Percentiles rank a stretch among this genome's conserved stretches.
These are phyloP conservation scores for Rubroboletus pulcherrimus DNA, from an alignment of 768 basidiomycete genomes.

Conservation along the genomic window DNA sequence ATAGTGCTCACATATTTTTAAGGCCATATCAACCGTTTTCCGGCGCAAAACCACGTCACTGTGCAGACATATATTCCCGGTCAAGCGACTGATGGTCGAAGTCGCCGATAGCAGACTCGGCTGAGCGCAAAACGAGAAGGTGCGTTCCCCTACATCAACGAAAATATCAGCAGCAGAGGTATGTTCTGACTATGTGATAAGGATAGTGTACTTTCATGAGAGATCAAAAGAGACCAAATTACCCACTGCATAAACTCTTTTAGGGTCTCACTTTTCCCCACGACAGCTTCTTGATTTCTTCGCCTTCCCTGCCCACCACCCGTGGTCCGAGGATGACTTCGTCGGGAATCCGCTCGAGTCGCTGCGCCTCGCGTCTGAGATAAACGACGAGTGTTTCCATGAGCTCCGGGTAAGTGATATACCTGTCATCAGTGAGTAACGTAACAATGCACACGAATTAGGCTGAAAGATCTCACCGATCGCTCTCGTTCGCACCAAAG, in stretches of 20 bases:
- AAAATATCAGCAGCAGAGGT: neutral
- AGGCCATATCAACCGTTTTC: neutral
- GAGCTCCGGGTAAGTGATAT: slow-evolving; percentile 69
- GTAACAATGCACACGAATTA: neutral
- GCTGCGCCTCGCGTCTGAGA: slow-evolving; percentile 63
- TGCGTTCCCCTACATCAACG: neutral
- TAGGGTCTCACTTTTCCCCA: slow-evolving; percentile 28
- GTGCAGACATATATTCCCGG: neutral
- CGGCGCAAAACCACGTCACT: neutral
- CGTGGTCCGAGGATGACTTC: slow-evolving; percentile 33
- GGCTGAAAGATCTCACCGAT: slow-evolving; percentile 20
- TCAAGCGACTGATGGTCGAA: neutral
- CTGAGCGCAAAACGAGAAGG: neutral
- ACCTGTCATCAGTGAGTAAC: slow-evolving; percentile 41
- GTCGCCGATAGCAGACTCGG: neutral
- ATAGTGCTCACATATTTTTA: neutral
- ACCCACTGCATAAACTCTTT: slow-evolving; percentile 1
- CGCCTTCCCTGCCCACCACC: slow-evolving; percentile 31
- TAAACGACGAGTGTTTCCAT: slow-evolving; percentile 71
- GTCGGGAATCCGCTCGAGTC: slow-evolving; percentile 59
- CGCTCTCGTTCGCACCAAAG: slow-evolving; percentile 51
- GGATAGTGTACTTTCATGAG: neutral
- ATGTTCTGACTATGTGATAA: slow-evolving; percentile 3
- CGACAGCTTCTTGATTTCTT: slow-evolving; percentile 27
- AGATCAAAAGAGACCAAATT: neutral